These are phyloP conservation scores for Aureobasidium sp. DNA, from an alignment of 2,329 filamentous ascomycete genomes.

Conservation along the genomic window DNA sequence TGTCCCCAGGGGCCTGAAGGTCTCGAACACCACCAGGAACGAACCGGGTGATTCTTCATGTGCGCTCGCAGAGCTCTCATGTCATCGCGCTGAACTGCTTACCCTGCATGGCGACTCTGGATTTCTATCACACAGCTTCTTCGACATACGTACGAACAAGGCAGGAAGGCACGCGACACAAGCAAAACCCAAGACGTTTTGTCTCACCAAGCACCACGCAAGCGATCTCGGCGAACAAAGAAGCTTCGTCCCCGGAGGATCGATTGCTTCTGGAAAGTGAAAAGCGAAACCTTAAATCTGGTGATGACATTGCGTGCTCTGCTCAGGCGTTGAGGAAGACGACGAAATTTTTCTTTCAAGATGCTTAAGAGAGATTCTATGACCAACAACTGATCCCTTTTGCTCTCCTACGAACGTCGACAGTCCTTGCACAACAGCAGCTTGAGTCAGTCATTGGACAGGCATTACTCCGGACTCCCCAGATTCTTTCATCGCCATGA, in stretches of 20 bases:
- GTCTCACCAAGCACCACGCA: background rate
- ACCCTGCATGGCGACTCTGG: background rate
- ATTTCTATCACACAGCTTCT: background rate
- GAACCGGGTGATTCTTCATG: background rate
- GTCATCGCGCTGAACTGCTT: background rate
- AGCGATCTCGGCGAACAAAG: background rate
- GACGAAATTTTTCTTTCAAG: background rate
- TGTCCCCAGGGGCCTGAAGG: background rate
- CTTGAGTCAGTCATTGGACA: background rate
- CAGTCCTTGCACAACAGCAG: background rate
- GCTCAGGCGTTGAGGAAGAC: background rate
- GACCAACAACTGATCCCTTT: background rate
- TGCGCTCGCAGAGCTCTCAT: background rate
- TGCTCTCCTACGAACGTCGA: background rate
- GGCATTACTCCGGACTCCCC: background rate
- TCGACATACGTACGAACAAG: background rate
- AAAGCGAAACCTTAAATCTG: constrained; percentile 2
- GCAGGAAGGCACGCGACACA: background rate
- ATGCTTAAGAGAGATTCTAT: background rate
- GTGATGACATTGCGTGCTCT: constrained; percentile 8
- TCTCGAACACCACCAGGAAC: background rate
- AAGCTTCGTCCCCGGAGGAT: background rate
- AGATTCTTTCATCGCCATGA: background rate
- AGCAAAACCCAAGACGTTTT: background rate
- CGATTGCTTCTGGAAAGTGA: background rate